A percentile compares a stretch with the other conserved stretches of the same genome.
phyloP scores from a whole-genome alignment of 2,329 filamentous ascomycete genomes.

The Alternaria triticina region DNA sequence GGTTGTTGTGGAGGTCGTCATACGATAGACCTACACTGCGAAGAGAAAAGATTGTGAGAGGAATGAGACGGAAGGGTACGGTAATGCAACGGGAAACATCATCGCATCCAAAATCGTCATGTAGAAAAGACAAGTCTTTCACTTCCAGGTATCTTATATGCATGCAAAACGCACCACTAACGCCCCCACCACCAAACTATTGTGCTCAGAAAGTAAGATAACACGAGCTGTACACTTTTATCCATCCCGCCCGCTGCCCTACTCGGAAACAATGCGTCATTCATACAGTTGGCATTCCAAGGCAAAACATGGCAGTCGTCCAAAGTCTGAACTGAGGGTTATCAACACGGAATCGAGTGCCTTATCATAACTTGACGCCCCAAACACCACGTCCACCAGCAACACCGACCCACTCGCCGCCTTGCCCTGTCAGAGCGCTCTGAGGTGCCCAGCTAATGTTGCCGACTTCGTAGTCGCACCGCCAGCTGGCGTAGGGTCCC shows the following conservation, averaged over 20 bases:
- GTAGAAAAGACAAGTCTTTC: not conserved
- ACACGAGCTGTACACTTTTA: not conserved
- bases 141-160: conserved; percentile 5
- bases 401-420: conserved; percentile 83
- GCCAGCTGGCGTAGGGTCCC: conserved; percentile 79
- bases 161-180: not conserved
- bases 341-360: not conserved
- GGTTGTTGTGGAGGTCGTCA: conserved; percentile 42
- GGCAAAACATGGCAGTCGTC: not conserved
- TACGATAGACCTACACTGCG: conserved; percentile 31
- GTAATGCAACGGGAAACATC: too few relatives aligned
- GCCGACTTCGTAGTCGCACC: conserved; percentile 84
- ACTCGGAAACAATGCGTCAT: not conserved
- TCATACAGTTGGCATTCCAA: not conserved
- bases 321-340: not conserved
- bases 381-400: conserved; percentile 81
- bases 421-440: conserved; percentile 68
- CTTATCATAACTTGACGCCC: conserved; percentile 66
- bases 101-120: not conserved
- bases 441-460: conserved; percentile 87
- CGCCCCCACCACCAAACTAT: not conserved
- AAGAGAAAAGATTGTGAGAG: too few relatives aligned
- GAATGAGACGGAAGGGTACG: too few relatives aligned
- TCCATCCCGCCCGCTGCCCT: not conserved
- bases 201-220: not conserved